Evolutionary conservation across 2,329 filamentous ascomycete genomes (phyloP), one percentile per base, ranked within the genome.

Genomic region (Aspergillus aculeatinus): DNA sequence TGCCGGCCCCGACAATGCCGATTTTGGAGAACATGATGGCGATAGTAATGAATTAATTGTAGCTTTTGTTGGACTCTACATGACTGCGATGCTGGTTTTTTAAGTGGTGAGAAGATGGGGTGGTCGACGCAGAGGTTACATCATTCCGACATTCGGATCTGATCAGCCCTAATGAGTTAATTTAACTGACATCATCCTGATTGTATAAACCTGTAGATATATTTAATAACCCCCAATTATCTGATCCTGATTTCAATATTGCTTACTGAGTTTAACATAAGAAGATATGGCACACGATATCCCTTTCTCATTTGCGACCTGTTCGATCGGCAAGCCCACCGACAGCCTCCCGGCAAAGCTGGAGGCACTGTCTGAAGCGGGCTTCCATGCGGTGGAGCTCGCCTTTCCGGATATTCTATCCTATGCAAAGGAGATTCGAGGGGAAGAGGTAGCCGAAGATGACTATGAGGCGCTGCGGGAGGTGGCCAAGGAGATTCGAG

Each of bases 321-420:
- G 77, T 65, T 80, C 77, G 11, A 76, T 80, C 42, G 77, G 77
- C 19, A 68, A 68, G 55, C 63, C 68, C 10, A 67, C 67, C 29
- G 71, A 78, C 61, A 71, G 71, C 0, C 69, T 81, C 4, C 72
- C 74, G 1, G 65, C 65, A 11, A 79, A 76, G 55, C 74, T 80
- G 7, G 64, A 75, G 64, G 74, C 77, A 42, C 77, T 80, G 33
- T 65, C 72, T 31, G 59, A 66, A 42, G 76, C 77, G 3, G 75
- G 76, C 6, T 81, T 92, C 72, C 76, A 81, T 11, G 88, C 82
- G 14, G 87, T 93, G 60, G 90, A 93, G 74, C 83, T 93, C 7
- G 87, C 87, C 0, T 90, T 92, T 77, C 87, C 89, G 0, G 89
- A 93, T 65, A 84, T 94, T 2, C 73, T 88, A 11, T 76, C 82